phyloP scores from a whole-genome alignment of 192 early-diverging fungal genomes.

The Backusella macrospora region DNA sequence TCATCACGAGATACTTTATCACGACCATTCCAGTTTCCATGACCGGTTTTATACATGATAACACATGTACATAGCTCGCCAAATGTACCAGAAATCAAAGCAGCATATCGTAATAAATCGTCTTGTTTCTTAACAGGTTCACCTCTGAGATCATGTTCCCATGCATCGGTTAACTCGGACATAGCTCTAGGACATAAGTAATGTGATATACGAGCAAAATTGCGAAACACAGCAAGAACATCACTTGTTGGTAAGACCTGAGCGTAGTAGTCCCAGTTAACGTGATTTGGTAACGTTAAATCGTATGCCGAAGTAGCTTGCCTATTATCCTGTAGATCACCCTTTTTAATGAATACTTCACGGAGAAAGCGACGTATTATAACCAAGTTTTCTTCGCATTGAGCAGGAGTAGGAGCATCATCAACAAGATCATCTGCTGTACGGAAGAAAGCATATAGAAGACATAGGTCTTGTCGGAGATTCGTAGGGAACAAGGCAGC shows the following conservation, averaged over 20 bases:
- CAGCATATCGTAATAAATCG: constrained; percentile 38
- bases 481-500: constrained; percentile 37
- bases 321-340: background rate
- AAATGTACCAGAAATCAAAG: constrained; percentile 39
- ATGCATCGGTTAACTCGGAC: constrained; percentile 36
- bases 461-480: constrained; percentile 39
- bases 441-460: constrained; percentile 40
- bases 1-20: constrained; percentile 21
- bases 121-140: constrained; percentile 30
- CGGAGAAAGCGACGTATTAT: constrained; percentile 29
- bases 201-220: constrained; percentile 32
- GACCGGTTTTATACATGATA: constrained; percentile 42
- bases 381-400: constrained; percentile 26
- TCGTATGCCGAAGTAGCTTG: background rate
- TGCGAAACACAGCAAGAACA: constrained; percentile 32
- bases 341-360: constrained; percentile 21
- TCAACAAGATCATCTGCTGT: constrained; percentile 40
- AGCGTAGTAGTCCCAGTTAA: constrained; percentile 34
- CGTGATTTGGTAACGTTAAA: constrained; percentile 16
- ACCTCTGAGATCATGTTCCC: constrained; percentile 31
- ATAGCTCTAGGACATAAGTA: constrained; percentile 32
- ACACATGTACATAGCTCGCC: constrained; percentile 43
- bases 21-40: constrained; percentile 33
- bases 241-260: constrained; percentile 19
- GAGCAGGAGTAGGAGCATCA: constrained; percentile 20